A percentile compares a stretch with the other conserved stretches of the same genome.
Conservation (phyloP, 768 basidiomycete genomes). For the Agaricus sinodeliciosus region DNA sequence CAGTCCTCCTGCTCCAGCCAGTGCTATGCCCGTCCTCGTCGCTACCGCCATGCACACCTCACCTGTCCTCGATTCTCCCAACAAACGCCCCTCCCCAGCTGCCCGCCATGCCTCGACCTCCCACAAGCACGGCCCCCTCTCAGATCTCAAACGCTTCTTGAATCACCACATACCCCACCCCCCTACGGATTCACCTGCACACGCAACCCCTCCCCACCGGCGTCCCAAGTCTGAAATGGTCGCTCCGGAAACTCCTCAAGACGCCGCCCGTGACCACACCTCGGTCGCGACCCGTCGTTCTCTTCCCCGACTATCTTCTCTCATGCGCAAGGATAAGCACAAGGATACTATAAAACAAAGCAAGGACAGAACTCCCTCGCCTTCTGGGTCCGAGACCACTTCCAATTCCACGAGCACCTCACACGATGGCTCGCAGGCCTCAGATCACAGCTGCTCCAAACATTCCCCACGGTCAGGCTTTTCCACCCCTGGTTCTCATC, state of each 20-base stretch:
- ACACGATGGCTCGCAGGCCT: constrained; percentile 17
- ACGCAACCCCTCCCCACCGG: constrained; percentile 13
- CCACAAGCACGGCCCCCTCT: constrained; percentile 64
- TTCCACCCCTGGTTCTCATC: constrained; percentile 18
- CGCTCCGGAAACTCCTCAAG: constrained; percentile 13
- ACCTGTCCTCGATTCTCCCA: constrained; percentile 12
- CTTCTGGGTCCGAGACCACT: constrained; percentile 18
- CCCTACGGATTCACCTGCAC: constrained; percentile 19
- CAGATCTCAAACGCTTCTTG: constrained; percentile 93
- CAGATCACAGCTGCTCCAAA: constrained; percentile 11
- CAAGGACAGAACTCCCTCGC: constrained; percentile 39
- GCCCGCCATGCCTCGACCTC: constrained; percentile 13
- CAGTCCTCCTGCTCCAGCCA: constrained; percentile 5
- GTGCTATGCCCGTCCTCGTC: constrained; percentile 10
- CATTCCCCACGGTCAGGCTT: constrained; percentile 18
- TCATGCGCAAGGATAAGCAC: constrained; percentile 16
- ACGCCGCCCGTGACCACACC: constrained; percentile 18
- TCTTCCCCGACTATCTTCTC: constrained; percentile 21
- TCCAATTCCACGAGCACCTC: constrained; percentile 19
- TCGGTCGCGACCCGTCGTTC: constrained; percentile 15
- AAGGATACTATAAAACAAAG: constrained; percentile 29
- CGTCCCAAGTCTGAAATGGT: constrained; percentile 16
- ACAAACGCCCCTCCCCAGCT: constrained; percentile 13
- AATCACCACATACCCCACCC: constrained; percentile 81
- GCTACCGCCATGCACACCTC: constrained; percentile 7